Evolutionary conservation across 257 asterid genomes (phyloP).

Genomic region (Parsonsia alboflavescens): DNA sequence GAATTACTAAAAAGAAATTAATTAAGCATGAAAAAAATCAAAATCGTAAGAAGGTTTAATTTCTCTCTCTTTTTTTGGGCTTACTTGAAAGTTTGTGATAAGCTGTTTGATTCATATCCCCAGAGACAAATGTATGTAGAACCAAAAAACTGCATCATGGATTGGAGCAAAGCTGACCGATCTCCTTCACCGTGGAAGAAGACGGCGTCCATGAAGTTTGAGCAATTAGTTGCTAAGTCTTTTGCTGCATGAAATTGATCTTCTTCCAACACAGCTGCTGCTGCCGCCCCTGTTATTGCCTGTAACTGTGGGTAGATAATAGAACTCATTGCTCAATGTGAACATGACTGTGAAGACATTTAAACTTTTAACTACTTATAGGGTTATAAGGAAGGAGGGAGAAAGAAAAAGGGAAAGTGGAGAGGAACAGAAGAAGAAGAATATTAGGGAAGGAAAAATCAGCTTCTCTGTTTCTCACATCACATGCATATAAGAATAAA

Average conservation of each 20-base stretch:
- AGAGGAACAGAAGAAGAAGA: not conserved
- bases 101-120: conserved; percentile 26
- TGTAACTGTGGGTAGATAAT: not conserved
- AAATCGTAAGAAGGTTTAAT: not conserved
- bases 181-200: conserved; percentile 51
- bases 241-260: not conserved
- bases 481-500: not conserved
- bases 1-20: too few relatives aligned
- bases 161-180: conserved; percentile 41
- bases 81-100: conserved; percentile 47
- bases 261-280: too few relatives aligned
- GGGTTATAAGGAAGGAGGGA: not conserved
- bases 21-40: too few relatives aligned
- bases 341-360: not conserved
- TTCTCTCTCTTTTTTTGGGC: not conserved
- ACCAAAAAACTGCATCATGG: conserved; percentile 44
- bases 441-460: not conserved
- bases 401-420: not conserved
- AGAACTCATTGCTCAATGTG: not conserved
- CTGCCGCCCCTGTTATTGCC: not conserved
- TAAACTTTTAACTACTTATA: not conserved
- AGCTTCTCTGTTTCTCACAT: not conserved
- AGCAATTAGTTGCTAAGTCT: not conserved
- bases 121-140: conserved; percentile 66
- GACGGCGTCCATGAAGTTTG: conserved; percentile 45